Evolutionary conservation across 352 stramenopile species (phyloP), one percentile per base, ranked within the genome.

Genomic region (Phytophthora chlamydospora): DNA sequence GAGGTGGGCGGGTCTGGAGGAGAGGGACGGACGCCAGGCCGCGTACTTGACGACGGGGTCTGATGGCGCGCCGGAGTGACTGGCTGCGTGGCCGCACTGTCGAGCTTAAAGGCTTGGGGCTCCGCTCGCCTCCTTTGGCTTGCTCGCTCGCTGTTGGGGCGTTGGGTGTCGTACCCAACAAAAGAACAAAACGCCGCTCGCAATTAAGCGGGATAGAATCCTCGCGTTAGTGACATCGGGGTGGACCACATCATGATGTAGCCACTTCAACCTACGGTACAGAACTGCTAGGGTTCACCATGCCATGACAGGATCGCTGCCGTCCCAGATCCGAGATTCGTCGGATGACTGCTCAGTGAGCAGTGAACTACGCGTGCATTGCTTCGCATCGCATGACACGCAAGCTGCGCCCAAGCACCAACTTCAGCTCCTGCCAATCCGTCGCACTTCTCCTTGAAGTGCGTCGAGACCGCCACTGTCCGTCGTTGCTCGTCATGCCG

Each of bases 111-210:
- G 21, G 21, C 21, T 24, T 24, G 21, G 21, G 21, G 21, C 21
- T 24, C 21, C 21, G 21, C 21, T 24, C 21, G 21, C 21, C 21
- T 24, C 21, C 21, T n/a, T n/a, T n/a, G n/a, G n/a, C n/a, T n/a
- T n/a, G n/a, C n/a, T n/a, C n/a, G n/a, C n/a, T n/a, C n/a, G n/a
- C n/a, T n/a, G n/a, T n/a, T n/a, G n/a, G n/a, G n/a, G n/a, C n/a
- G n/a, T 24, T 24, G 21, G 21, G 21, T 24, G 60, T 95, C 34
- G 46, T 43, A 59, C 48, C 57, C 49, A 62, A 62, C 52, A 63
- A 63, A 62, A 50, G 43, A 66, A 66, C 35, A 56, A 60, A 58
- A 65, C 53, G 52, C 24, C 35, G 24, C 8, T 58, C 53, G 61
- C 24, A 65, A 41, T 34, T 65, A 65, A 49, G 2, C 11, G 45